Evolutionary conservation across 202 grass and related monocot genomes (phyloP), one percentile per base, ranked within the genome.

Genomic region (Elaeis oleifera): DNA sequence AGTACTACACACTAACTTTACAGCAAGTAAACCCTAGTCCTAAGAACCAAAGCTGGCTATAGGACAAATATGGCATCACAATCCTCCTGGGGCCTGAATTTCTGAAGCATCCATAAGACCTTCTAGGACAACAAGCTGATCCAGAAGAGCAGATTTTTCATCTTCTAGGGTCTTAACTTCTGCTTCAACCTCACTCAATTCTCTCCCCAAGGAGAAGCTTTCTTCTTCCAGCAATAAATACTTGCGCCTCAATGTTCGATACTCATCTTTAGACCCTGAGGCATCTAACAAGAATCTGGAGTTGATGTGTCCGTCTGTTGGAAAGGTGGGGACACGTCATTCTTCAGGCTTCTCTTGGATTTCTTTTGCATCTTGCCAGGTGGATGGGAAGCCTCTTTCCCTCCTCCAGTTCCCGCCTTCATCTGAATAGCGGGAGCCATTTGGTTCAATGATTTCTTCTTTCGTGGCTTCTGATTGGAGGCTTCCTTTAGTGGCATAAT

Each of bases 81-180:
- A 56, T 63, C 74, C 65, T 66, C 54, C 58, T 3, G 48, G 67
- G 4, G 19, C 50, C 18, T 66, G 77, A 51, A 83, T 31, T 56
- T 74, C 60, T 0, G 54, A 69, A 3, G 88, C 80, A 23, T 88
- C 72, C 2, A 99, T 73, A 63, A 99, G 83, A 53, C 94, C 94
- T 81, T 99, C 88, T 65, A 99, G 71, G 51, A 99, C 85, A 75
- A 99, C 88, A 68, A 92, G 94, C 68, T 99, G 72, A 82, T 92
- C 88, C 81, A 92, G 72, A 58, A 99, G 71, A 8, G 78, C 84
- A 55, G 25, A 54, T 65, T 99, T 99, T 53, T 92, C 77, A 51
- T 82, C 79, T 61, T 87, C 74, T 3, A 99, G 73, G 61, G 70
- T 70, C 18, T 62, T 80, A 18, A 80, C 68, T 56, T 92, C 77